A percentile compares a stretch with the other conserved stretches of the same genome.
Evolutionary conservation across 768 basidiomycete genomes (phyloP).

Genomic region (Boletellus emodensis): DNA sequence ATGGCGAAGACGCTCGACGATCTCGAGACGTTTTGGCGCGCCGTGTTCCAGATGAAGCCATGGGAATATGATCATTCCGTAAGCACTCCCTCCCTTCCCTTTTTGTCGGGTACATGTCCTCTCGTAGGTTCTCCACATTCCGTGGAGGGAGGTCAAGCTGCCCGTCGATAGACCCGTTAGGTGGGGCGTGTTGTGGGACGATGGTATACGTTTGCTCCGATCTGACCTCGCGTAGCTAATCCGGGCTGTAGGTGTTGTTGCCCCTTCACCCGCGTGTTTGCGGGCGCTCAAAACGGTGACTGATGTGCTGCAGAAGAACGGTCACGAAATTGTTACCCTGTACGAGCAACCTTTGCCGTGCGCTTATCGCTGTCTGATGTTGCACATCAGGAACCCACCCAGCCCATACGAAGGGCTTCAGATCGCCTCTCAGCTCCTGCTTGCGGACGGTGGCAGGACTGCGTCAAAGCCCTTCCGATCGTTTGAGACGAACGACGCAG

Average conservation of each 20-base stretch:
- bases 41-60: slow-evolving; percentile 55
- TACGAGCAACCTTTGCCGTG: slow-evolving; percentile 19
- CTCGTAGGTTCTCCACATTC: slow-evolving; percentile 32
- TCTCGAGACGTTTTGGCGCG: slow-evolving; percentile 62
- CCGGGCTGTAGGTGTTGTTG: slow-evolving; percentile 46
- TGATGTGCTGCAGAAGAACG: slow-evolving; percentile 39
- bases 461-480: slow-evolving; percentile 32
- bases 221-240: background rate
- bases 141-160: slow-evolving; percentile 37
- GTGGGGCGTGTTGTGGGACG: slow-evolving; percentile 64
- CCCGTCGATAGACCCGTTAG: slow-evolving; percentile 48
- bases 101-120: background rate
- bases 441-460: slow-evolving; percentile 48
- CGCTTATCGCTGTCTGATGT: slow-evolving; percentile 3
- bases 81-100: background rate
- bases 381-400: slow-evolving; percentile 27
- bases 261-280: slow-evolving; percentile 55
- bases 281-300: slow-evolving; percentile 51
- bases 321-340: slow-evolving; percentile 55
- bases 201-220: slow-evolving; percentile 36
- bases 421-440: slow-evolving; percentile 48
- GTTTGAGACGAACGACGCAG: slow-evolving; percentile 48
- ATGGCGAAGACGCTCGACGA: slow-evolving; percentile 62
- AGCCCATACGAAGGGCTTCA: slow-evolving; percentile 51
- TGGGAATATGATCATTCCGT: slow-evolving; percentile 63